phyloP scores from a whole-genome alignment of 306 rosid species.

The Bauhinia variegata region DNA sequence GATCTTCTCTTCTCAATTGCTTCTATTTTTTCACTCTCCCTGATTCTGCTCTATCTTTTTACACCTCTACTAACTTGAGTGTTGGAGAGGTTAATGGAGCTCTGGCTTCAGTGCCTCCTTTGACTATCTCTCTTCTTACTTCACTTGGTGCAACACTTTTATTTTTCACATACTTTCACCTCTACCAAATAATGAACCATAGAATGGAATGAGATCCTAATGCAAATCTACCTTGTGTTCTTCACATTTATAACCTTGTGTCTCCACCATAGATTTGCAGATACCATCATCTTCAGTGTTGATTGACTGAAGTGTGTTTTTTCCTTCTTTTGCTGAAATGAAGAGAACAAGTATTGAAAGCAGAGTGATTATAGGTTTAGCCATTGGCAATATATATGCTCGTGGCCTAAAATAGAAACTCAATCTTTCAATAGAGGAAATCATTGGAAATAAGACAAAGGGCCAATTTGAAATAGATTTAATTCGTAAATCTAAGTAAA shows the following conservation, averaged over 20 bases:
- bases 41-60: too few species aligned
- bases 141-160: too few species aligned
- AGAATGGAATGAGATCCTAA: neutral
- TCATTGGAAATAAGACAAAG: too few species aligned
- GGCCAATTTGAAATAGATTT: too few species aligned
- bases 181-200: neutral
- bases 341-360: constrained; percentile 14
- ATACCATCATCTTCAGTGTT: constrained; percentile 41
- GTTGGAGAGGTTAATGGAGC: too few species aligned
- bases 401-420: neutral
- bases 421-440: neutral
- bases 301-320: constrained; percentile 24
- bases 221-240: constrained; percentile 52
- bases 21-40: too few species aligned
- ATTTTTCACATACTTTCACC: too few species aligned
- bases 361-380: neutral
- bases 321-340: constrained; percentile 31
- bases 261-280: constrained; percentile 59
- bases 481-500: too few species aligned
- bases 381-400: constrained; percentile 24
- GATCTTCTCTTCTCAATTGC: too few species aligned
- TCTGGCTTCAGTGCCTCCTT: too few species aligned
- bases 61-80: too few species aligned
- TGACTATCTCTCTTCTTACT: too few species aligned
- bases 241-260: constrained; percentile 65